Percentiles rank a stretch among this genome's conserved stretches.
Conservation (phyloP, 2,329 filamentous ascomycete species). For the Purpureocillium takamizusanense region DNA sequence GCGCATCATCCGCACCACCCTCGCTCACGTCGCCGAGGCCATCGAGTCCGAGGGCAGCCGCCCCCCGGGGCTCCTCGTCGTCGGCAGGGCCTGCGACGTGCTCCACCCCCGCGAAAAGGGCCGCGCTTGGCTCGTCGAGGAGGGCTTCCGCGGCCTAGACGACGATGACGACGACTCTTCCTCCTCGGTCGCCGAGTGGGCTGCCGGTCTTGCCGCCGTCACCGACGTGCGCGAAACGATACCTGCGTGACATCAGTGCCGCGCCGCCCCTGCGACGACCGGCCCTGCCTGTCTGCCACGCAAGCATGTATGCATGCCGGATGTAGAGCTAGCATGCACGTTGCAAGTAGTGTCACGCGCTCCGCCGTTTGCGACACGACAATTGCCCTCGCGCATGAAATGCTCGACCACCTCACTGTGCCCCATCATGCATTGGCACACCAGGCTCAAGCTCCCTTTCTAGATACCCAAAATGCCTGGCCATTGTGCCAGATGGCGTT, state of each 20-base stretch:
- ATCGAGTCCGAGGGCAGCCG: conserved; percentile 84
- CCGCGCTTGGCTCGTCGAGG: conserved; percentile 74
- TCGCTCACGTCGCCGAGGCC: conserved; percentile 69
- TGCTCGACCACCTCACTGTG: too few relatives aligned
- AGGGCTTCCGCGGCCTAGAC: conserved; percentile 73
- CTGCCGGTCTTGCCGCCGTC: not conserved
- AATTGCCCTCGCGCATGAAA: too few relatives aligned
- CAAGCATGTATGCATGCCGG: too few relatives aligned
- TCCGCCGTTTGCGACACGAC: too few relatives aligned
- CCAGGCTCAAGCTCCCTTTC: too few relatives aligned
- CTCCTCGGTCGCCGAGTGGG: not conserved
- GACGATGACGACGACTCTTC: conserved; percentile 19
- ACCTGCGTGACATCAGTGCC: not conserved
- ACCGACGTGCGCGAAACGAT: not conserved
- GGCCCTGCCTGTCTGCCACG: too few relatives aligned
- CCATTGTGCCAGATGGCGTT: too few relatives aligned
- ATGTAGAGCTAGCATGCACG: too few relatives aligned
- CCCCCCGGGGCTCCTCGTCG: conserved; percentile 80
- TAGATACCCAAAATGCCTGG: too few relatives aligned
- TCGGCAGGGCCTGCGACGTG: conserved; percentile 76
- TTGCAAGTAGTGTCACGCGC: too few relatives aligned
- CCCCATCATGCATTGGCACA: too few relatives aligned
- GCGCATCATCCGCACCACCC: conserved; percentile 78
- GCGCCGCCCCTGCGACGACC: too few relatives aligned
- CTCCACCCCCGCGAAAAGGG: conserved; percentile 49